These are phyloP conservation scores for Dillenia suffruticosa DNA, from an alignment of 164 flowering plant species.

Conservation along the genomic window DNA sequence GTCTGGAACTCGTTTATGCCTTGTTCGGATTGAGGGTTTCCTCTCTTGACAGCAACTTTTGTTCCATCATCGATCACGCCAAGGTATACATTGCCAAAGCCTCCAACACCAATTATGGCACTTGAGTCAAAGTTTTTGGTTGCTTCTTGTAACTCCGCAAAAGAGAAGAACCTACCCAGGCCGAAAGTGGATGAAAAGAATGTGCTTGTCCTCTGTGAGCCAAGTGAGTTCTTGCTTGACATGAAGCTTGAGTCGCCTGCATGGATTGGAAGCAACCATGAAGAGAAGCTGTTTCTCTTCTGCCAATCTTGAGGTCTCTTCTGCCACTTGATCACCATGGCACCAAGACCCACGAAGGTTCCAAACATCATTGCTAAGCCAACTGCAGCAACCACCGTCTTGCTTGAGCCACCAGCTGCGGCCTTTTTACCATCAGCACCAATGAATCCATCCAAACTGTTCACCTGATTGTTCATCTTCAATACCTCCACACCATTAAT, in stretches of 20 bases:
- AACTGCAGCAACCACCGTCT: slow-evolving; percentile 39
- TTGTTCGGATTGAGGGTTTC: slow-evolving; percentile 8
- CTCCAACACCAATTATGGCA: slow-evolving; percentile 60
- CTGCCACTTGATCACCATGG: slow-evolving; percentile 68
- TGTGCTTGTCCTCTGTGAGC: slow-evolving; percentile 38
- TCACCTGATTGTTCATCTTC: slow-evolving; percentile 19
- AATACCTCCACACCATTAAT: slow-evolving; percentile 24
- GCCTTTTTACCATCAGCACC: slow-evolving; percentile 37
- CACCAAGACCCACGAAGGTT: slow-evolving; percentile 70
- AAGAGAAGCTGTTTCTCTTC: slow-evolving; percentile 65
- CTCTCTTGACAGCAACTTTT: slow-evolving; percentile 5
- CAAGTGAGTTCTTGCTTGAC: slow-evolving; percentile 44
- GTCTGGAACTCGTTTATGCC: slow-evolving; percentile 5
- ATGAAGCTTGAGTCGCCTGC: slow-evolving; percentile 51
- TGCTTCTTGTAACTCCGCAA: slow-evolving; percentile 49
- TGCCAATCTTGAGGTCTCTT: slow-evolving; percentile 73
- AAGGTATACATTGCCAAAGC: slow-evolving; percentile 27
- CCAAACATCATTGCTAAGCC: slow-evolving; percentile 81
- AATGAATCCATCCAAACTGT: slow-evolving; percentile 20
- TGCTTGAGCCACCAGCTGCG: slow-evolving; percentile 1
- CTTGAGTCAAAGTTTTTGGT: slow-evolving; percentile 55
- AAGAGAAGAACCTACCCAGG: slow-evolving; percentile 51
- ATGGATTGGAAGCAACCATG: slow-evolving; percentile 69
- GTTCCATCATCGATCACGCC: slow-evolving; percentile 5
- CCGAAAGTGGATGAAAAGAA: slow-evolving; percentile 41